These are phyloP conservation scores for Rosa lucieae DNA, from an alignment of 306 rosid genomes.

Conservation along the genomic window DNA sequence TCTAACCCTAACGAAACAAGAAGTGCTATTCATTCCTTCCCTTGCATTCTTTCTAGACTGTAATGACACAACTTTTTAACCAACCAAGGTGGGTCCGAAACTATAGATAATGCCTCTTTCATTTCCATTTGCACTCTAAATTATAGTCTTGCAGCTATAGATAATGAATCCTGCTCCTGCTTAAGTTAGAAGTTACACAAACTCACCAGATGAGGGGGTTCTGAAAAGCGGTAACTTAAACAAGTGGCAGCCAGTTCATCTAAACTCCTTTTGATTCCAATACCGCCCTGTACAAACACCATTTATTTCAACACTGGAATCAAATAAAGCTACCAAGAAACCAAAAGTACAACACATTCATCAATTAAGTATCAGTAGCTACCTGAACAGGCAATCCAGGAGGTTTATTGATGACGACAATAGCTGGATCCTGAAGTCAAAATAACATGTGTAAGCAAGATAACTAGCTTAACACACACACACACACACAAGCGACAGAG, in stretches of 20 bases:
- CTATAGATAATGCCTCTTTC: neutral
- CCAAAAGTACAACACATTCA: neutral
- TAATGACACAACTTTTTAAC: neutral
- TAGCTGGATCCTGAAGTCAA: slow-evolving; percentile 67
- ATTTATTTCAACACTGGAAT: neutral
- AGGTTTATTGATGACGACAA: slow-evolving; percentile 79
- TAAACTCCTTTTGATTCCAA: slow-evolving; percentile 69
- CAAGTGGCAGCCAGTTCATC: slow-evolving; percentile 73
- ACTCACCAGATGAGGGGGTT: slow-evolving; percentile 88
- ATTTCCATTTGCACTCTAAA: neutral
- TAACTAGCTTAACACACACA: neutral
- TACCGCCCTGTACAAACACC: slow-evolving; percentile 68
- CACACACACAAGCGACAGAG: neutral
- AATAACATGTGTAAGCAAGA: slow-evolving; percentile 4
- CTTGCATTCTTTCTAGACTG: neutral
- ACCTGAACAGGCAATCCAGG: slow-evolving; percentile 97
- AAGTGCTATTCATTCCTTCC: neutral
- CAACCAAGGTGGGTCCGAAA: neutral
- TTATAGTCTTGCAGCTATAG: neutral
- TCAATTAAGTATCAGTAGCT: slow-evolving; percentile 5
- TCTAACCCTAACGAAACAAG: neutral
- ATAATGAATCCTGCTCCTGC: neutral
- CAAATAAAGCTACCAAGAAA: slow-evolving; percentile 9
- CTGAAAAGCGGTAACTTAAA: slow-evolving; percentile 61
- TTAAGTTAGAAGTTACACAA: slow-evolving; percentile 5